These are phyloP conservation scores for Thielaviopsis musarum DNA, from an alignment of 2,329 filamentous ascomycete genomes.

Conservation along the genomic window DNA sequence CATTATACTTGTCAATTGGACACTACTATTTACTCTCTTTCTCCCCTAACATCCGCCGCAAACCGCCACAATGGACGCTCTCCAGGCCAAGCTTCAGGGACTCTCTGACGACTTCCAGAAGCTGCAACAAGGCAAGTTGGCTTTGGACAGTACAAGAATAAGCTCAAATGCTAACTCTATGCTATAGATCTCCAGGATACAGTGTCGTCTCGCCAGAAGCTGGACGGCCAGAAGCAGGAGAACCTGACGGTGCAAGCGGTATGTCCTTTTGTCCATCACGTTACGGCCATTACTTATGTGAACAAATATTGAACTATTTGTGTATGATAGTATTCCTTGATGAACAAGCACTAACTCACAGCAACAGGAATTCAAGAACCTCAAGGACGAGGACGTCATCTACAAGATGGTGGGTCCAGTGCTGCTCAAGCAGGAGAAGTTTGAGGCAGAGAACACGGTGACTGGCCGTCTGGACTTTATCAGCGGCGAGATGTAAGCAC, in stretches of 20 bases:
- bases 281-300: neutral
- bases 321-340: neutral
- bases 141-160: neutral
- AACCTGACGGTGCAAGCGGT: slow-evolving; percentile 78
- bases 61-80: slow-evolving; percentile 44
- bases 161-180: slow-evolving; percentile 2
- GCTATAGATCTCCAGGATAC: slow-evolving; percentile 57
- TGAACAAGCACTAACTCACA: slow-evolving; percentile 12
- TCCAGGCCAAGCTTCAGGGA: slow-evolving; percentile 61
- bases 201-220: slow-evolving; percentile 69
- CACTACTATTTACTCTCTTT: neutral
- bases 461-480: slow-evolving; percentile 87
- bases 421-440: slow-evolving; percentile 82
- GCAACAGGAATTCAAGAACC: slow-evolving; percentile 57
- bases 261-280: slow-evolving; percentile 12
- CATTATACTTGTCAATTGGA: neutral
- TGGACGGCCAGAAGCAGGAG: slow-evolving; percentile 88
- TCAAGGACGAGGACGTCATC: slow-evolving; percentile 72
- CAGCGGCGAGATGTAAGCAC: slow-evolving; percentile 69
- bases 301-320: neutral
- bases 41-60: neutral
- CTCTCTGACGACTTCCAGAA: slow-evolving; percentile 79
- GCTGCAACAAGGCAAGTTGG: slow-evolving; percentile 56
- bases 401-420: slow-evolving; percentile 94
- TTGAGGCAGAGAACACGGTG: slow-evolving; percentile 79